Conservation (phyloP, 1,139 yeast genomes). For the Candida sp. region DNA sequence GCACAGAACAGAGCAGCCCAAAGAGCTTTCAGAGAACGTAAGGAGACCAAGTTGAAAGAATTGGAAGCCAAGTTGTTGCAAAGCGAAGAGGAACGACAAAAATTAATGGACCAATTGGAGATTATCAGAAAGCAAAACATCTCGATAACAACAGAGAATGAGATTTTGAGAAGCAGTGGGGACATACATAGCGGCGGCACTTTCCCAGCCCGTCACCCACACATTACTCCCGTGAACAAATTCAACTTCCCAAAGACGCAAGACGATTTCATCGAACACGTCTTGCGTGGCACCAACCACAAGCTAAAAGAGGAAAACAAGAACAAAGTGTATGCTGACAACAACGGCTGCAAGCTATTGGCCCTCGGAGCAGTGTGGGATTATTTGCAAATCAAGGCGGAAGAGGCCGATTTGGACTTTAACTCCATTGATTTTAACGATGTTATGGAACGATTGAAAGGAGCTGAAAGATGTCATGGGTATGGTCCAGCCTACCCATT, state of each 20-base stretch:
- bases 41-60: constrained; percentile 74
- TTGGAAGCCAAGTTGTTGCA: constrained; percentile 61
- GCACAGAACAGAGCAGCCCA: constrained; percentile 93
- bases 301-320: constrained; percentile 20
- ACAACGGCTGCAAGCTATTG: constrained; percentile 50
- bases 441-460: constrained; percentile 64
- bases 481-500: constrained; percentile 81
- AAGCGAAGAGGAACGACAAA: constrained; percentile 63
- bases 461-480: constrained; percentile 79
- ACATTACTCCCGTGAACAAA: constrained; percentile 10
- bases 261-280: constrained; percentile 35
- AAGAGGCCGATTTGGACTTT: constrained; percentile 46
- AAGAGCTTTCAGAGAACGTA: constrained; percentile 86
- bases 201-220: neutral
- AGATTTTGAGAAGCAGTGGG: constrained; percentile 33
- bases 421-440: constrained; percentile 56
- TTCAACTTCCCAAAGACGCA: constrained; percentile 44
- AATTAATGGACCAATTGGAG: constrained; percentile 57
- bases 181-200: neutral
- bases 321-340: constrained; percentile 38
- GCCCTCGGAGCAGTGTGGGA: constrained; percentile 89
- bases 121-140: constrained; percentile 56
- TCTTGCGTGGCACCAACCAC: constrained; percentile 28
- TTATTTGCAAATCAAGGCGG: constrained; percentile 55
- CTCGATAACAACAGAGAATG: constrained; percentile 62